Conservation (phyloP, 1,284 basidiomycete species). For the Rhodofomes roseus region DNA sequence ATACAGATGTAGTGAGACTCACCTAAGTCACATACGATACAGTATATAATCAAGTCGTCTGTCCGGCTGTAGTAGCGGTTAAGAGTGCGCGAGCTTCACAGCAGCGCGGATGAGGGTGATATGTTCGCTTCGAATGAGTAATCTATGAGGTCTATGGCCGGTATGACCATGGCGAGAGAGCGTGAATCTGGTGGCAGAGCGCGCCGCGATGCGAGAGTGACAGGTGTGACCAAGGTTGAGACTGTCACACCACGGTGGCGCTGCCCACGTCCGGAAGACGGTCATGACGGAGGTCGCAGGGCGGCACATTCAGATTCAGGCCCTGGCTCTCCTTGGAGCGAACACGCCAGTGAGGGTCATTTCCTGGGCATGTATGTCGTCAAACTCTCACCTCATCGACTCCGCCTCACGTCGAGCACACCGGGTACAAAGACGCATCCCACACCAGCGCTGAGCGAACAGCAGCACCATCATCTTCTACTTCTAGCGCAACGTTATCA, state of each 20-base stretch:
- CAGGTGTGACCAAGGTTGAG: too few species aligned
- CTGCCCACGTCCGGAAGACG: neutral
- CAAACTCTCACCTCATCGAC: neutral
- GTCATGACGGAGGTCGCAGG: neutral
- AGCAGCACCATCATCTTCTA: neutral
- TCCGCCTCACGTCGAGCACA: neutral
- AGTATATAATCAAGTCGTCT: slow-evolving; percentile 22
- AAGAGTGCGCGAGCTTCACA: slow-evolving; percentile 20
- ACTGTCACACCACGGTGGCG: neutral
- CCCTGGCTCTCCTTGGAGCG: neutral
- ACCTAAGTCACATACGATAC: slow-evolving; percentile 26
- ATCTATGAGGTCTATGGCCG: slow-evolving; percentile 16
- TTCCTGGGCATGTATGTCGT: neutral
- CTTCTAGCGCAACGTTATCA: too few species aligned
- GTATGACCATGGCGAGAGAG: slow-evolving; percentile 27
- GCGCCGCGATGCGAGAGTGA: too few species aligned
- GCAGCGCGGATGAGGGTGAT: slow-evolving; percentile 6
- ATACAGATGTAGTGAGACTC: slow-evolving; percentile 3
- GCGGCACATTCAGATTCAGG: neutral
- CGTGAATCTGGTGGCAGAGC: neutral
- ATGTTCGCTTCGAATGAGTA: neutral
- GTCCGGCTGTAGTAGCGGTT: slow-evolving; percentile 27
- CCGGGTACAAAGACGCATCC: neutral
- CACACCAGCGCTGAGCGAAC: neutral
- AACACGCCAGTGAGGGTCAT: neutral